Conservation (phyloP, 345 rosid species). For the Gossypium mustelinum region DNA sequence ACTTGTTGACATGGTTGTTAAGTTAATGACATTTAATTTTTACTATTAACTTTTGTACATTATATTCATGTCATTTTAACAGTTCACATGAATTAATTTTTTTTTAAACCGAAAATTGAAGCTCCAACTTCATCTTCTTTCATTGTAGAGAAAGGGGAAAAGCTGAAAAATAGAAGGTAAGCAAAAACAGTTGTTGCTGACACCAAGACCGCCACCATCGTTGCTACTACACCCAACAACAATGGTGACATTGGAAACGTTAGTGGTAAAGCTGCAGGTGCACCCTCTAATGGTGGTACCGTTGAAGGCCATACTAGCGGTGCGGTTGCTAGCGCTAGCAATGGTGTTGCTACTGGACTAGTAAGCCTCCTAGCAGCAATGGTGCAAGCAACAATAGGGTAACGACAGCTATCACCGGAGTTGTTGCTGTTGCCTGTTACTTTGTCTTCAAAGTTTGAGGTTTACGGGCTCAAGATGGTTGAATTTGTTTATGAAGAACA, state of each 20-base stretch:
- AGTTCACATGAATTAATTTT: no score
- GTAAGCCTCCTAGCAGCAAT: neutral
- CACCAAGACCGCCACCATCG: neutral
- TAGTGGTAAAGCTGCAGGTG: neutral
- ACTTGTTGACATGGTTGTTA: no score
- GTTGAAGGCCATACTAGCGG: neutral
- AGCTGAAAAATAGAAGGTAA: no score
- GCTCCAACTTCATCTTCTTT: no score
- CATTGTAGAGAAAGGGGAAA: no score
- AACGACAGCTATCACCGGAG: neutral
- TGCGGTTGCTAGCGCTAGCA: neutral
- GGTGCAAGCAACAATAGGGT: neutral
- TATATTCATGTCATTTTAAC: no score
- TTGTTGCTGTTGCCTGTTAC: neutral
- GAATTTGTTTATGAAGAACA: neutral
- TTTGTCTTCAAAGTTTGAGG: neutral
- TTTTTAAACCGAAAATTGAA: no score
- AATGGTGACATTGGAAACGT: neutral
- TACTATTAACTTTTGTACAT: no score
- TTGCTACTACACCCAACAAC: neutral
- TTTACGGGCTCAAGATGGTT: neutral
- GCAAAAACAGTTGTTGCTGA: slow-evolving; percentile 12
- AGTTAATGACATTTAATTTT: no score
- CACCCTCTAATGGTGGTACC: neutral
- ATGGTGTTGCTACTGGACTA: neutral